These are phyloP conservation scores for Pyrrhoderma noxium DNA, from an alignment of 1,284 basidiomycete genomes.

Conservation along the genomic window DNA sequence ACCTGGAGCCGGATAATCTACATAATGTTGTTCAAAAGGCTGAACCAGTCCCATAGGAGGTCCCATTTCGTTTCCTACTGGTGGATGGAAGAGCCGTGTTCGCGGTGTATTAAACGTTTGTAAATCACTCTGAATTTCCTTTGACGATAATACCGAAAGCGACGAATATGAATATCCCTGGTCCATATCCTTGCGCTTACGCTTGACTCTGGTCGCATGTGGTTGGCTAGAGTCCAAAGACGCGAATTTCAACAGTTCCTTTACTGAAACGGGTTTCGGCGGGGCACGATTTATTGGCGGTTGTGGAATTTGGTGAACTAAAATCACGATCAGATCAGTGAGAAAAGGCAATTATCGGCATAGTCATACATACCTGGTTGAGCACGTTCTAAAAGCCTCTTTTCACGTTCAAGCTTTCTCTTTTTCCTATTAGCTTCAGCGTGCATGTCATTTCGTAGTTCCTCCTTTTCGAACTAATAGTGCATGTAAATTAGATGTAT, in stretches of 20 bases:
- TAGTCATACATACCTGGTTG: slow-evolving; percentile 65
- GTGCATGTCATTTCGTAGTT: slow-evolving; percentile 76
- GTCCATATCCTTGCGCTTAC: slow-evolving; percentile 13
- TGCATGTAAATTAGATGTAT: slow-evolving; percentile 4
- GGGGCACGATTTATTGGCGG: slow-evolving; percentile 27
- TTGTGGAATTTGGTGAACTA: slow-evolving; percentile 31
- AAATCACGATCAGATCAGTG: too few species aligned
- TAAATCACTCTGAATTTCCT: slow-evolving; percentile 19
- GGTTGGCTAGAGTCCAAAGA: slow-evolving; percentile 22
- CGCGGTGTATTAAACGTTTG: slow-evolving; percentile 7
- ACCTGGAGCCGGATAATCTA: slow-evolving; percentile 8
- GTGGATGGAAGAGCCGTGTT: slow-evolving; percentile 5
- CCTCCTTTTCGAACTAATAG: slow-evolving; percentile 56
- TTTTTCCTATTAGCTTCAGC: slow-evolving; percentile 78
- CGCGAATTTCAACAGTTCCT: slow-evolving; percentile 30
- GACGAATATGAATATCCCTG: slow-evolving; percentile 13
- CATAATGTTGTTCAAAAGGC: slow-evolving; percentile 14
- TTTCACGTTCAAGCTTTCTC: slow-evolving; percentile 73
- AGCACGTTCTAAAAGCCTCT: slow-evolving; percentile 66
- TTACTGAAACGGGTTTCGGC: slow-evolving; percentile 24
- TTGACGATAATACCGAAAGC: slow-evolving; percentile 11
- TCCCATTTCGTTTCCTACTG: slow-evolving; percentile 11
- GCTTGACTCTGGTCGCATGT: slow-evolving; percentile 9
- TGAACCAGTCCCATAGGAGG: slow-evolving; percentile 12
- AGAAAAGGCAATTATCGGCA: too few species aligned